Conservation (phyloP, 2,329 filamentous ascomycete genomes). For the Metarhizium album region DNA sequence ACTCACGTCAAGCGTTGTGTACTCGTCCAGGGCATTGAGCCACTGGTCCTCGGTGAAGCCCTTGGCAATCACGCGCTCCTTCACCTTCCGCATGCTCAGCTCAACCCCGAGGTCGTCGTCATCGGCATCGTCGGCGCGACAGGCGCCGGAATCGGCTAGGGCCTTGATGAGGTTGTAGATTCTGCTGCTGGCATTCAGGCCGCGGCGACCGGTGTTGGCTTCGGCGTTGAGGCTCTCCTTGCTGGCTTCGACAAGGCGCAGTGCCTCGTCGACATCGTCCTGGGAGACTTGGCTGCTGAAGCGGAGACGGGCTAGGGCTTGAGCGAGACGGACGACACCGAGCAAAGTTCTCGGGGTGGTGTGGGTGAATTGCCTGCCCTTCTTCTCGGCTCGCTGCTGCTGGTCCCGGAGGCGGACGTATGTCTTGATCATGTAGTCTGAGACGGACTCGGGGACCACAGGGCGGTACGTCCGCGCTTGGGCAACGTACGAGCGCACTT, state of each 20-base stretch:
- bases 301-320: constrained; percentile 83
- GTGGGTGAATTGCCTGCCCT: constrained; percentile 86
- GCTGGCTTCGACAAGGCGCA: constrained; percentile 83
- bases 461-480: constrained; percentile 85
- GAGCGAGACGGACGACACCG: constrained; percentile 83
- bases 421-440: constrained; percentile 93
- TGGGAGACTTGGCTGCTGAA: constrained; percentile 78
- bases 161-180: constrained; percentile 92
- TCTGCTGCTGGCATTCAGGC: constrained; percentile 72
- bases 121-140: constrained; percentile 59
- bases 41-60: constrained; percentile 96
- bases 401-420: constrained; percentile 91
- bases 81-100: constrained; percentile 76
- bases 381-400: constrained; percentile 82
- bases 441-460: constrained; percentile 71
- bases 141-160: constrained; percentile 77
- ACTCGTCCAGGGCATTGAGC: constrained; percentile 76
- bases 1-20: constrained; percentile 78
- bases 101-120: constrained; percentile 48
- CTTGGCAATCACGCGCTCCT: constrained; percentile 87
- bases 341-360: constrained; percentile 89
- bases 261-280: constrained; percentile 91
- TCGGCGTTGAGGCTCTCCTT: constrained; percentile 83
- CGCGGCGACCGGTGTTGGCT: constrained; percentile 45
- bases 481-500: constrained; percentile 93